phyloP scores from a whole-genome alignment of 2,329 filamentous ascomycete genomes.

The Ascosphaera aggregata region DNA sequence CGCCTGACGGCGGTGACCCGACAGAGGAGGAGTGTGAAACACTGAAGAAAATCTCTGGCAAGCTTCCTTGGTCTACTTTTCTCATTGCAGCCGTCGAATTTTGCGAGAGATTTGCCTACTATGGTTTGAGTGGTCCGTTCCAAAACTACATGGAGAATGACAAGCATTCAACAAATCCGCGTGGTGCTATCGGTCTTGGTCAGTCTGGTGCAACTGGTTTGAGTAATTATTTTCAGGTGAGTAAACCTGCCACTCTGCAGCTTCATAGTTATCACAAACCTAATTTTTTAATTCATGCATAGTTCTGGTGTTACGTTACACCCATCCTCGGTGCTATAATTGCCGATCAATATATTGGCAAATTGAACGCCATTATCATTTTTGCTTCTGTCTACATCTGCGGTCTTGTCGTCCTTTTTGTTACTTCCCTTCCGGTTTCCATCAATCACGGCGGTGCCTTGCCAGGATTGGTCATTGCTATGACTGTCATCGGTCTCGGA shows the following conservation, averaged over 20 bases:
- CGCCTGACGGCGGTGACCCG: slow-evolving; percentile 28
- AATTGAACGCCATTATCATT: slow-evolving; percentile 34
- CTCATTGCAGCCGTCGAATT: slow-evolving; percentile 33
- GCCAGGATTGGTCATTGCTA: slow-evolving; percentile 30
- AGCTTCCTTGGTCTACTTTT: slow-evolving; percentile 30
- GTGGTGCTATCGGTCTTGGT: slow-evolving; percentile 20
- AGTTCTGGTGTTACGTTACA: slow-evolving; percentile 34
- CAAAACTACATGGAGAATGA: slow-evolving; percentile 30
- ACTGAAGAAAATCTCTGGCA: slow-evolving; percentile 30
- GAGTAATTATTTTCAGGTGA: slow-evolving; percentile 24
- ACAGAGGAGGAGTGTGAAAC: slow-evolving; percentile 27
- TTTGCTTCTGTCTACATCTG: slow-evolving; percentile 35
- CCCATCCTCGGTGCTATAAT: slow-evolving; percentile 34
- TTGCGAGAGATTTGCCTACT: slow-evolving; percentile 35
- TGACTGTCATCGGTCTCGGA: slow-evolving; percentile 40
- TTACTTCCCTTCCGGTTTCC: slow-evolving; percentile 29
- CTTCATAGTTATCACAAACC: too few species aligned
- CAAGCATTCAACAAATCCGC: slow-evolving; percentile 15
- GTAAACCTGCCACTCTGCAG: neutral
- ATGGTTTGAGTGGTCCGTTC: slow-evolving; percentile 30
- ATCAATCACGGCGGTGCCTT: slow-evolving; percentile 27
- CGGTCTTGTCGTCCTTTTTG: slow-evolving; percentile 30
- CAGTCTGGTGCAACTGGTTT: slow-evolving; percentile 25
- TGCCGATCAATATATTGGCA: slow-evolving; percentile 36
- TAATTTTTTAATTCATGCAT: neutral